Evolutionary conservation across 75 land plant genomes (phyloP).

Genomic region (Selaginella moellendorffii): DNA sequence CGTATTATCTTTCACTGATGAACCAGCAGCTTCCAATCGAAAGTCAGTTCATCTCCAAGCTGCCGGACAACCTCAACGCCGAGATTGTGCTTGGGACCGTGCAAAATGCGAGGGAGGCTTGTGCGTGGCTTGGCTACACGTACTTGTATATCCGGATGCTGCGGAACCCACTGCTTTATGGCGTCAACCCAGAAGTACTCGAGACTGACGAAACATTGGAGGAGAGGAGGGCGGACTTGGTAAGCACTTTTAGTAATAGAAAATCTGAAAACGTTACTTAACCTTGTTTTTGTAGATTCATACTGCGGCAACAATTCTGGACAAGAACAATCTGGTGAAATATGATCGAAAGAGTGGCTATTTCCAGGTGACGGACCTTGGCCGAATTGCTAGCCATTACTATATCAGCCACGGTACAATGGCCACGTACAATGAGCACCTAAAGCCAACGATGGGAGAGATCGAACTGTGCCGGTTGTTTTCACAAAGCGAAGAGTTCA

Average conservation of each 20-base stretch:
- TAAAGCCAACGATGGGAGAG: slow-evolving; percentile 97
- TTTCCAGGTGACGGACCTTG: slow-evolving; percentile 86
- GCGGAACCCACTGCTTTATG: slow-evolving; percentile 71
- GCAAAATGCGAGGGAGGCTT: slow-evolving; percentile 93
- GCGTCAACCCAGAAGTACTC: slow-evolving; percentile 43
- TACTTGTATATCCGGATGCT: slow-evolving; percentile 83
- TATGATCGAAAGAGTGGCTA: slow-evolving; percentile 89
- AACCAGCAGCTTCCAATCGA: slow-evolving; percentile 94
- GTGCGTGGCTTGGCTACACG: slow-evolving; percentile 77
- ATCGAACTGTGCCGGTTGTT: slow-evolving; percentile 83
- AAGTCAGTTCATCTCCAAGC: slow-evolving; percentile 80
- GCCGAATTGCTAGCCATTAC: slow-evolving; percentile 89
- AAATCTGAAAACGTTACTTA: too few relatives aligned
- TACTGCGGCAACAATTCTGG: slow-evolving; percentile 77
- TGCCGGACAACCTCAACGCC: slow-evolving; percentile 94
- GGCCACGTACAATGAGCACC: slow-evolving; percentile 77
- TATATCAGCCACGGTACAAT: slow-evolving; percentile 87
- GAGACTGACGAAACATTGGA: slow-evolving; percentile 48
- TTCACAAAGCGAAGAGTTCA: slow-evolving; percentile 90
- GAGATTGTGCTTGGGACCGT: slow-evolving; percentile 97
- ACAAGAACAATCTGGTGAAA: slow-evolving; percentile 70
- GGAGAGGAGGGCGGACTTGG: slow-evolving; percentile 84
- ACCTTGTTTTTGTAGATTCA: slow-evolving; percentile 50
- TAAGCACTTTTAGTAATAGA: slow-evolving; percentile 23
- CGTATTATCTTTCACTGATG: slow-evolving; percentile 88